Base-by-base conservation (phyloP, 75 land plant species). In the Isoetes taiwanensis region DNA sequence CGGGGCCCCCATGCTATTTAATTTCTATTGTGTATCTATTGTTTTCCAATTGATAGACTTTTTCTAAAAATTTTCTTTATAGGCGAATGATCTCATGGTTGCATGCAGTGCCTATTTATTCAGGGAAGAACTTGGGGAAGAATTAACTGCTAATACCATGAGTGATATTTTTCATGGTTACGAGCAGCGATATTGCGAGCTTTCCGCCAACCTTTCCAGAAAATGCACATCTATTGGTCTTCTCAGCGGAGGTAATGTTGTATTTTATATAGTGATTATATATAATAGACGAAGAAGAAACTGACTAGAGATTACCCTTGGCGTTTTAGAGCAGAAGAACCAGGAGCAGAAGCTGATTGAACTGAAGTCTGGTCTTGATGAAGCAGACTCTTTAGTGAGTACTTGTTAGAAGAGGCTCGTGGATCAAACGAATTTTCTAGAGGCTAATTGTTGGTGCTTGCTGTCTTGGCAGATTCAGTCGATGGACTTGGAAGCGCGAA, bases 401-500 rank as follows among this genome's bases (percentile, higher is more conserved):
- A 2, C n/a, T n/a, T n/a, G n/a, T n/a, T n/a, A n/a, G n/a, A n/a
- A n/a, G n/a, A n/a, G n/a, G n/a, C n/a, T n/a, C n/a, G n/a, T n/a
- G n/a, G n/a, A n/a, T n/a, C n/a, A n/a, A n/a, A n/a, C n/a, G n/a
- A n/a, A 37, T 37, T 9, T 37, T 37, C 14, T 37, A 37, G 19
- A 43, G 8, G 19, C 24, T 2, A 9, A 8, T 3, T 43, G 19
- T 8, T 9, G 2, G 2, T 25, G 4, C 2, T 9, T 2, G 24
- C 19, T 2, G 61, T 40, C 20, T 65, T 14, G 30, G 27, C 31
- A 84, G 88, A 84, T 84, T 58, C 66, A 82, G 37, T 77, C 72
- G 72, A 84, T 84, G 88, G 88, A 84, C 59, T 63, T 84, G 55
- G 88, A 84, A 63, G 88, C 88, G 21, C 69, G 88, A 54, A 84